A percentile compares a stretch with the other conserved stretches of the same genome.
phyloP scores from a whole-genome alignment of 371 early-diverging fungal species.

The Blakeslea trispora region DNA sequence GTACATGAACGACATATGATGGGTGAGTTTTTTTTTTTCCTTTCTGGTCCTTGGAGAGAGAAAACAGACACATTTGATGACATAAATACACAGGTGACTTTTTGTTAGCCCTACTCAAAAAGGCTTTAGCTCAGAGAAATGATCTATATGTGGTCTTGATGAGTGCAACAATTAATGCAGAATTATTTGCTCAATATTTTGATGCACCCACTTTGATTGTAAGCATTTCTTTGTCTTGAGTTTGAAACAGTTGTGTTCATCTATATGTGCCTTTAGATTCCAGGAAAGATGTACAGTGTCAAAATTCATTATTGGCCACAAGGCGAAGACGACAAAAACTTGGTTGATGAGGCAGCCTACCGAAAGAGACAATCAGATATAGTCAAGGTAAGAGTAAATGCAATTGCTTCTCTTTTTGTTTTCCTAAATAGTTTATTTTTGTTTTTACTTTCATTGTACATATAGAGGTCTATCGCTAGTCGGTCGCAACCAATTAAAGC shows the following conservation, averaged over 20 bases:
- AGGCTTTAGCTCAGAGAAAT: slow-evolving; percentile 39
- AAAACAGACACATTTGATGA: background rate
- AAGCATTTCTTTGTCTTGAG: too few relatives aligned
- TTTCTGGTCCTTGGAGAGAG: background rate
- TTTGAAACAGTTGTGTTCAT: too few relatives aligned
- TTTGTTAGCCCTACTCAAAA: slow-evolving; percentile 57
- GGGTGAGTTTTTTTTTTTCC: slow-evolving; percentile 21
- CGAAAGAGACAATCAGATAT: slow-evolving; percentile 41
- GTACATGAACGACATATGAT: slow-evolving; percentile 73
- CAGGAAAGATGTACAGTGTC: slow-evolving; percentile 57
- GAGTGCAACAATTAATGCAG: slow-evolving; percentile 81
- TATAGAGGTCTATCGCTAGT: slow-evolving; percentile 47
- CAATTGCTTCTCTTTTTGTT: too few relatives aligned
- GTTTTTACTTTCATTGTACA: background rate
- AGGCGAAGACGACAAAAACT: slow-evolving; percentile 49
- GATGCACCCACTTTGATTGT: slow-evolving; percentile 50
- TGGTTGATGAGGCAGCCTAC: slow-evolving; percentile 55
- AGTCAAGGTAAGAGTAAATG: slow-evolving; percentile 32
- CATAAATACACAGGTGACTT: slow-evolving; percentile 49
- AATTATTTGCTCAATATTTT: slow-evolving; percentile 65
- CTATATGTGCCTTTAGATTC: slow-evolving; percentile 33
- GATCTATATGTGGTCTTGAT: slow-evolving; percentile 67
- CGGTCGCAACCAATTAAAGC: slow-evolving; percentile 45
- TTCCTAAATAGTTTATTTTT: background rate
- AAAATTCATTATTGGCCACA: slow-evolving; percentile 51